Evolutionary conservation across 2,329 filamentous ascomycete species (phyloP), one percentile per base, ranked within the genome.

Genomic region (Penicillium sp.): DNA sequence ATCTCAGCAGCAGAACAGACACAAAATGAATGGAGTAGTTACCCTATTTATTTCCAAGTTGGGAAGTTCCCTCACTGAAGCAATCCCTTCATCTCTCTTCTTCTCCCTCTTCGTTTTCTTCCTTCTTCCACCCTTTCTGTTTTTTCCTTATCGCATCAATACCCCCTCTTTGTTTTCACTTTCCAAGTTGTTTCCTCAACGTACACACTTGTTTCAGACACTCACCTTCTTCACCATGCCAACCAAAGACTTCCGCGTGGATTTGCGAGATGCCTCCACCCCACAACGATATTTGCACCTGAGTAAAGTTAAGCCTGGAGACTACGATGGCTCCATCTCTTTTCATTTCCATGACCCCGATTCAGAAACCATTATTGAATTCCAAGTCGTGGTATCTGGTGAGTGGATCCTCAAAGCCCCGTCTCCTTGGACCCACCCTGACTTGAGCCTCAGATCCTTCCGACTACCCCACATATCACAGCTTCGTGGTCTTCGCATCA

Each of bases 321-420:
- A 86, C 5, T 87, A 89, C 29, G 88, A 93, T 70, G 89, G 89
- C 49, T 85, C 89, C 54, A 79, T 95, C 54, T 81, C 80, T 14
- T 88, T 93, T 69, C 77, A 73, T 4, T 89, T 81, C 41, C 73
- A 74, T 31, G 53, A 66, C 22, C 64, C 68, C 6, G 20, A 8
- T 18, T 15, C 46, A 14, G 35, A 43, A 11, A 51, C 57, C 4
- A 44, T 53, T 2, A 64, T 78, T 35, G 67, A 74, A 25, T 64
- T 79, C 33, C 69, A 75, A 33, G 70, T 68, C 12, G 62, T 76
- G 20, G 63, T 79, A 4, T 69, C 73, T 55, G 76, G 77, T 78
- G 66, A 54, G 66, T 56, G 14, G 15, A 18, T n/a, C 6, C 37
- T 23, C 18, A 18, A 12, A 20, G 18, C 6, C 37, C 18, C 11